Evolutionary conservation across 2,329 filamentous ascomycete genomes (phyloP), one percentile per base, ranked within the genome.

Genomic region (Corniculantispora saksenae): DNA sequence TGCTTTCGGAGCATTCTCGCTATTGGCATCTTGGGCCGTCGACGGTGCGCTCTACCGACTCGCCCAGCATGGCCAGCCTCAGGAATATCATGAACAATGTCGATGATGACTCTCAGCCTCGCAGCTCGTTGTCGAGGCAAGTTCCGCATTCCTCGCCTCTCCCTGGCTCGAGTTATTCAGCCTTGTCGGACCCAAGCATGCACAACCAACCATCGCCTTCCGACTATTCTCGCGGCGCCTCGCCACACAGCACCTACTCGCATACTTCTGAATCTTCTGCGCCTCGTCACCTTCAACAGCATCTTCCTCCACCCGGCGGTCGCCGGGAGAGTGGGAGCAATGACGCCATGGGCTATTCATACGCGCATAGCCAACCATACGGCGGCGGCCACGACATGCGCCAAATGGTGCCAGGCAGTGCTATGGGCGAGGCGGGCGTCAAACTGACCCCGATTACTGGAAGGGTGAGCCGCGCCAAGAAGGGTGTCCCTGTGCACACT

Each of bases 31-130:
- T 7, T 35, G 25, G 27, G 27, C 27, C n/a, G 25, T 54, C 71
- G 71, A 71, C 72, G 72, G 73, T 67, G 71, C 67, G 70, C 72
- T 66, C 67, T 72, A 32, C 78, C 77, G 76, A 72, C 76, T 79
- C 74, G 75, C 72, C 75, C 74, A 75, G 75, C 77, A 86, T 86
- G 84, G 79, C 83, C 69, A 84, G 82, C 72, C 79, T 86, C 69
- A 81, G 80, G 71, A 83, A 83, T 71, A 86, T 86, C 73, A 85
- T 86, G 81, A 84, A 86, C 74, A 77, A 79, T 71, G 81, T 83
- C 71, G 82, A 84, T 70, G 82, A 83, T 70, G 77, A 80, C 67
- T 73, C 73, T 66, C 76, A 79, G 25, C 51, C 64, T 29, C 54
- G 29, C 40, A 61, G 45, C 25, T 48, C 56, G 40, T 48, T 50